Evolutionary conservation across 106 monocot genomes (phyloP).

Genomic region (Hemerocallis citrina): DNA sequence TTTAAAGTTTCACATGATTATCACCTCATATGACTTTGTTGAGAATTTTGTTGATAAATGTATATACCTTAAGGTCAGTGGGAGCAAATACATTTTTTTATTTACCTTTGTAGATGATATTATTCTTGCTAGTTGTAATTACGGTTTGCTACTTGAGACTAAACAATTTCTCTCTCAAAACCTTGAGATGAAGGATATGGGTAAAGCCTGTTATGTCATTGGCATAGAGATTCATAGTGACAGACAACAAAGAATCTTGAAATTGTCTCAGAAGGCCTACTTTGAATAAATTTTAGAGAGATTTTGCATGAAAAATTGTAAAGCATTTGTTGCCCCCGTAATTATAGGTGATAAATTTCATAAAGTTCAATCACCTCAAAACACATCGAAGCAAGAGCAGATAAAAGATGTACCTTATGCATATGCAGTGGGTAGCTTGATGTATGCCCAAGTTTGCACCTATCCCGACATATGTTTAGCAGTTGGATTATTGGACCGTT

Average conservation of each 20-base stretch:
- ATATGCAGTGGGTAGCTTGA: background rate
- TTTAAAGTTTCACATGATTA: background rate
- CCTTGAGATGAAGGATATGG: constrained; percentile 11
- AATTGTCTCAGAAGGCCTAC: constrained; percentile 5
- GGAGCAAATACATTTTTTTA: background rate
- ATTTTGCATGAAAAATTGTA: background rate
- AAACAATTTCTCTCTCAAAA: background rate
- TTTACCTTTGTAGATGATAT: background rate
- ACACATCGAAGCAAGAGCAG: background rate
- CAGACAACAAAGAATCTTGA: background rate
- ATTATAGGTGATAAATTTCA: background rate
- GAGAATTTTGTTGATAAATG: constrained; percentile 1
- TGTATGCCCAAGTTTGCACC: background rate
- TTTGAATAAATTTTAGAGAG: constrained; percentile 1
- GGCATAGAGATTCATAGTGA: background rate
- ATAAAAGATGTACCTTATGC: background rate
- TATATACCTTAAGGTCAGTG: background rate
- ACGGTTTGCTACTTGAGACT: background rate
- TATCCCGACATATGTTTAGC: background rate
- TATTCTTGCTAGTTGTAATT: background rate
- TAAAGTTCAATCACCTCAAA: background rate
- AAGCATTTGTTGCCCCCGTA: background rate
- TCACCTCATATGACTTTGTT: background rate
- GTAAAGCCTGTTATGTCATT: constrained; percentile 5
- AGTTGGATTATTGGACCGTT: background rate